A percentile compares a stretch with the other conserved stretches of the same genome.
phyloP scores from a whole-genome alignment of 352 stramenopile species.

The Pythium myriotylum region DNA sequence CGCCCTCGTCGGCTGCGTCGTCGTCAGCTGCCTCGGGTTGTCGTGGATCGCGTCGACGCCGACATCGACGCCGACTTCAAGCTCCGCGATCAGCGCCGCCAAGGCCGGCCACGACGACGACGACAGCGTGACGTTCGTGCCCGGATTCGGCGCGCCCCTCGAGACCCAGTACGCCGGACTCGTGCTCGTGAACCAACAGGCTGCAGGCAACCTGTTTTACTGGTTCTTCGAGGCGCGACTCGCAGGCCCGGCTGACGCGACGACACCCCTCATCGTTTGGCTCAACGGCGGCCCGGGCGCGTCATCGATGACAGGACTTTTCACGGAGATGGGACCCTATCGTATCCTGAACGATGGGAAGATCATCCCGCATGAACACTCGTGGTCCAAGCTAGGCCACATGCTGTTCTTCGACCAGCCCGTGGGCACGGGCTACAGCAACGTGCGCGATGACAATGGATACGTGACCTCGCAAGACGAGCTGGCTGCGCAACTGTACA shows the following conservation, averaged over 20 bases:
- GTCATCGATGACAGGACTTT: constrained; percentile 80
- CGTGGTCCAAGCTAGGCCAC: constrained; percentile 77
- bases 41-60: neutral
- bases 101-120: constrained; percentile 11
- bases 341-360: constrained; percentile 65
- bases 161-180: constrained; percentile 81
- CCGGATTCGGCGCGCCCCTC: constrained; percentile 64
- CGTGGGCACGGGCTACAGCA: constrained; percentile 79
- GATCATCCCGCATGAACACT: constrained; percentile 66
- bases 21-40: constrained; percentile 3
- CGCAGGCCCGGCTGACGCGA: constrained; percentile 16
- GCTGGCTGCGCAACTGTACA: constrained; percentile 89
- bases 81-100: neutral
- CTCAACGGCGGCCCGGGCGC: constrained; percentile 77
- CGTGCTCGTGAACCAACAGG: constrained; percentile 57
- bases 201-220: constrained; percentile 76
- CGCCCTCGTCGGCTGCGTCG: constrained; percentile 2
- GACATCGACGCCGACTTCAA: neutral
- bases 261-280: constrained; percentile 77
- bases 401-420: constrained; percentile 88
- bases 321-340: constrained; percentile 83
- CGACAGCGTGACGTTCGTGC: constrained; percentile 62
- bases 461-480: constrained; percentile 75
- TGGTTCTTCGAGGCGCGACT: constrained; percentile 85
- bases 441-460: constrained; percentile 65